Evolutionary conservation across 2,329 filamentous ascomycete species (phyloP), one percentile per base, ranked within the genome.

Genomic region (Leptosphaerulina australis): DNA sequence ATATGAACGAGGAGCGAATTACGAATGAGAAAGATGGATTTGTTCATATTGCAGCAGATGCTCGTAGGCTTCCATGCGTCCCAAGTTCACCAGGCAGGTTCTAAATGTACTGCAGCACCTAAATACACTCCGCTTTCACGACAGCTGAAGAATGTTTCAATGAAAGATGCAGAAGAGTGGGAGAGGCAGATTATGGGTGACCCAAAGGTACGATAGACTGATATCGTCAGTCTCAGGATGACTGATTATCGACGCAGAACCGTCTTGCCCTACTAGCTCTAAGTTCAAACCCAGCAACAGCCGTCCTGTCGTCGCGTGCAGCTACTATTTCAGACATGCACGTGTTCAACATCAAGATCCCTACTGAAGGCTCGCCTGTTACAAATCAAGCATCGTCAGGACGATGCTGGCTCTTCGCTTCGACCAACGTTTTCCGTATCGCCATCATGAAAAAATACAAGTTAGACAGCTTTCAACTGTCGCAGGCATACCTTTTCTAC

Each of bases 351-450:
- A 75, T 91, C 70, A 85, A 85, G 70, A 91, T 96, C 53, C 88
- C 90, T 0, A 81, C 89, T 45, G 91, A 96, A 71, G 91, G 91
- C 38, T 81, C 80, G 0, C 91, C 91, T 0, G 87, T 96, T 55
- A 95, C 91, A 0, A 92, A 95, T 71, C 91, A 96, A 76, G 81
- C 87, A 25, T 83, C 83, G 6, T 91, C 88, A 2, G 91, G 91
- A 6, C 82, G 91, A 57, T 96, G 91, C 79, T 96, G 91, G 91
- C 83, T 96, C 56, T 96, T 96, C 63, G 91, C 91, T 1, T 85
- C 88, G 4, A 94, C 90, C n/a, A 96, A 96, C 63, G 86, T 95
- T 47, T 94, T 96, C 75, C 87, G 91, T 21, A 82, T 96, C n/a
- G 88, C 90, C 1, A 79, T 96, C 36, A 93, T 94, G 87, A 88